Evolutionary conservation across 441 rosid genomes (phyloP), one percentile per base, ranked within the genome.

Genomic region (Melastoma candidum): DNA sequence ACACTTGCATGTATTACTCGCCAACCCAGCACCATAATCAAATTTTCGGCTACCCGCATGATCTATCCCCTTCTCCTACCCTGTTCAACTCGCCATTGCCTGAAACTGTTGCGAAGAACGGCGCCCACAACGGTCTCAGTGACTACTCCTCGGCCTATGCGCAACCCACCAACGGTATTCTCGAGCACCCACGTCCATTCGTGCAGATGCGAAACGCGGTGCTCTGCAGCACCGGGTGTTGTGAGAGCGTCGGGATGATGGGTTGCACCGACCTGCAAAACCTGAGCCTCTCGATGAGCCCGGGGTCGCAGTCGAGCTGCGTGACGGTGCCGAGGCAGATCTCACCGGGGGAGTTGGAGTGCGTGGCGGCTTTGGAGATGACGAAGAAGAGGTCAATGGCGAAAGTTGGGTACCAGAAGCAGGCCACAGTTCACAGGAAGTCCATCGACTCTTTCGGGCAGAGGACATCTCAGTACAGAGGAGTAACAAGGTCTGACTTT

Each of bases 361-460:
- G 66, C 56, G 64, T 67, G 8, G 41, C 6, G 47, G 73, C 68
- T 27, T 61, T 70, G 65, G 83, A 75, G 32, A 81, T 45, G 17
- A 24, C 80, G 53, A 89, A 89, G 87, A 89, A 89, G 74, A 75
- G 97, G 56, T n/a, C 56, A 39, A 52, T 36, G 41, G 41, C 8
- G 41, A 36, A 36, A 36, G 41, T 24, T 52, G 43, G 43, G 32
- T 36, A 45, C 56, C 56, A 36, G 45, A 52, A 83, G 73, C 89
- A 83, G 65, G 90, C 81, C 63, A 78, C 95, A 57, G 85, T 84
- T 44, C 95, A 88, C 55, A 78, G 98, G 74, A 87, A 90, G 67
- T 84, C 98, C 46, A 81, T 85, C 41, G 98, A 92, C 63, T 88
- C 98, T 51, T 92, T 92, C 57, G 98, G 98, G 11, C 98, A 92